Percentiles rank a stretch among this genome's conserved stretches.
phyloP scores from a whole-genome alignment of 345 rosid genomes.

The Rhizophora apiculata region DNA sequence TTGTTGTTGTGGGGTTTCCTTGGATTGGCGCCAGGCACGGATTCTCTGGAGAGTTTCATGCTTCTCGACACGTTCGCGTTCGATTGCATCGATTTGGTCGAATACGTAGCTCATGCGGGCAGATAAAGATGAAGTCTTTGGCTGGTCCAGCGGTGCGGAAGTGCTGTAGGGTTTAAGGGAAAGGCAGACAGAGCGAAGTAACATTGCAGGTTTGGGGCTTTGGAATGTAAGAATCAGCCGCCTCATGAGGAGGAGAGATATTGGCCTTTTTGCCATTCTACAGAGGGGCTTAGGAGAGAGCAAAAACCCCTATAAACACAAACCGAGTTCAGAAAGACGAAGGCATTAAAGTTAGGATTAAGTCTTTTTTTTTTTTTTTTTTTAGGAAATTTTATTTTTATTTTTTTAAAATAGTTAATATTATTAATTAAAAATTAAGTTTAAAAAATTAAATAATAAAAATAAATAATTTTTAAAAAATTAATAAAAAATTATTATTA shows the following conservation, averaged over 20 bases:
- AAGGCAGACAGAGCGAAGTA: slow-evolving; percentile 11
- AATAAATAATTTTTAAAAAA: too few relatives aligned
- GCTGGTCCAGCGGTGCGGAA: slow-evolving; percentile 24
- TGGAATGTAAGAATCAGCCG: slow-evolving; percentile 33
- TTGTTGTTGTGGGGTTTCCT: slow-evolving; percentile 26
- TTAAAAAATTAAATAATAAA: too few relatives aligned
- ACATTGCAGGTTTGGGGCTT: slow-evolving; percentile 21
- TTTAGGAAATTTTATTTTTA: too few relatives aligned
- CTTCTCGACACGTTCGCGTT: slow-evolving; percentile 58
- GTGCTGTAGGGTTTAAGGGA: slow-evolving; percentile 31
- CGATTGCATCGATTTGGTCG: slow-evolving; percentile 82
- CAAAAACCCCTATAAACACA: slow-evolving; percentile 23
- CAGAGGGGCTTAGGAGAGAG: background rate
- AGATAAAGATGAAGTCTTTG: slow-evolving; percentile 71
- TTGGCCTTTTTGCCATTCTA: slow-evolving; percentile 39
- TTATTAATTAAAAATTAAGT: too few relatives aligned
- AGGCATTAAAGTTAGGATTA: background rate
- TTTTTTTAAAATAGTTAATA: too few relatives aligned
- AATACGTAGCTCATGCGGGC: slow-evolving; percentile 88
- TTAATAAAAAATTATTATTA: too few relatives aligned
- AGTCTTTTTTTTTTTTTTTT: too few relatives aligned
- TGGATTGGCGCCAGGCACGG: slow-evolving; percentile 90
- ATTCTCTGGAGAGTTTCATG: slow-evolving; percentile 79
- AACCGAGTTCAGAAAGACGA: background rate
- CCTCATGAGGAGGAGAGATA: slow-evolving; percentile 50